These are phyloP conservation scores for Zygosaccharomyces kombuchaensis DNA, from an alignment of 805 yeast genomes.

Conservation along the genomic window DNA sequence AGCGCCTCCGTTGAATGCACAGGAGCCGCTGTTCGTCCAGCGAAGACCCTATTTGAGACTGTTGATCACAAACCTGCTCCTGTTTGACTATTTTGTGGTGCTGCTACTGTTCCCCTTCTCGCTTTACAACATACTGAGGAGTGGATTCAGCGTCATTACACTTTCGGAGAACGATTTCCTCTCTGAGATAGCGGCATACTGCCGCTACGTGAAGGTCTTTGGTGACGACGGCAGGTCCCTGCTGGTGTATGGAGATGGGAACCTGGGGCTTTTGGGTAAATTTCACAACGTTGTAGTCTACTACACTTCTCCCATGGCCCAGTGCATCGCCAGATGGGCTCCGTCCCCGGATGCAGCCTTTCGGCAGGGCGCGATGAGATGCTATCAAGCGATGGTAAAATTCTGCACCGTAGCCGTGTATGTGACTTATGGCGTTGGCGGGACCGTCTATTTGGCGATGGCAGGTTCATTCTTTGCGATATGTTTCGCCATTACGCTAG, in stretches of 20 bases:
- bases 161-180: constrained; percentile 29
- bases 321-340: constrained; percentile 8
- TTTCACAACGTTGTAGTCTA: constrained; percentile 33
- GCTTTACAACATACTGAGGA: constrained; percentile 28
- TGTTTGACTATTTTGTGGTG: constrained; percentile 29
- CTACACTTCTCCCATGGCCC: constrained; percentile 23
- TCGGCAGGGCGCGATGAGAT: constrained; percentile 5
- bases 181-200: constrained; percentile 25
- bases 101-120: constrained; percentile 32
- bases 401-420: constrained; percentile 20
- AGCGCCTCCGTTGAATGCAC: not conserved
- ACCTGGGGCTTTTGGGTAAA: constrained; percentile 26
- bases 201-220: constrained; percentile 20
- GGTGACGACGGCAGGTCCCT: constrained; percentile 30
- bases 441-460: constrained; percentile 29
- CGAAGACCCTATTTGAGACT: constrained; percentile 24
- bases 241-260: constrained; percentile 14
- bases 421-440: constrained; percentile 27
- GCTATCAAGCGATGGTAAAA: constrained; percentile 23
- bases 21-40: constrained; percentile 17
- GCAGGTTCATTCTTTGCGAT: constrained; percentile 32
- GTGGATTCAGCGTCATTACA: constrained; percentile 30
- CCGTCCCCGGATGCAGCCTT: constrained; percentile 5
- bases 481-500: constrained; percentile 26
- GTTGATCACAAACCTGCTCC: constrained; percentile 24